Conservation (phyloP, 371 early-diverging fungal genomes). For the Syncephalastrum racemosum region DNA sequence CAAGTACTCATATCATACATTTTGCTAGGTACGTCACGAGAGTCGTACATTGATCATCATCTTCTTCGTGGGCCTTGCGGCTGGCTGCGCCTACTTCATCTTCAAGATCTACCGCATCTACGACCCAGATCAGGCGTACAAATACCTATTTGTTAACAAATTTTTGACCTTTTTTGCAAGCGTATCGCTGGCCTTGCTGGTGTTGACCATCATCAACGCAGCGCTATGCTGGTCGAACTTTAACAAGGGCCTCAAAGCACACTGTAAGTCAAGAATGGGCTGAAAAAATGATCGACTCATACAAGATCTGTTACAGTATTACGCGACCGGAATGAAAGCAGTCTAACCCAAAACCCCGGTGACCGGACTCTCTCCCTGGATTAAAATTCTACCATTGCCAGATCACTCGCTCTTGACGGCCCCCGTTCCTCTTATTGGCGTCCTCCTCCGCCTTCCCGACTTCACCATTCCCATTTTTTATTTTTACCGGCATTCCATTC, state of each 20-base stretch:
- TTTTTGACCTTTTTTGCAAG: constrained; percentile 88
- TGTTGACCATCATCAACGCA: constrained; percentile 70
- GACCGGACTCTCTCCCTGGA: constrained; percentile 31
- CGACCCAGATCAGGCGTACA: constrained; percentile 53
- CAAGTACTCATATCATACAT: not conserved
- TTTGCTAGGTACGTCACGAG: constrained; percentile 42
- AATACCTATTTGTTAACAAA: constrained; percentile 63
- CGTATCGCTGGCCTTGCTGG: constrained; percentile 65
- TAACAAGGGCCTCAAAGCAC: constrained; percentile 75
- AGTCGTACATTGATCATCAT: constrained; percentile 53
- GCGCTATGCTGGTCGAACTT: constrained; percentile 76
- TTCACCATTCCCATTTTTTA: too few relatives aligned
- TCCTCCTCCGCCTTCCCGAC: too few relatives aligned
- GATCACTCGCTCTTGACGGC: too few relatives aligned
- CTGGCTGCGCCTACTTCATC: constrained; percentile 78
- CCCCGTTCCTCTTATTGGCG: too few relatives aligned
- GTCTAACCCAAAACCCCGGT: constrained; percentile 18
- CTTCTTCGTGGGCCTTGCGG: constrained; percentile 70
- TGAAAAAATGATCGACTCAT: not conserved
- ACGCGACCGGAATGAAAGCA: constrained; percentile 16
- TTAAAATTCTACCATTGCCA: constrained; percentile 2
- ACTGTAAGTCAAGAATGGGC: constrained; percentile 27
- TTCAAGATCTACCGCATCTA: constrained; percentile 86
- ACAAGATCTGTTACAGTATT: constrained; percentile 16
- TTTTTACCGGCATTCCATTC: too few relatives aligned